A percentile compares a stretch with the other conserved stretches of the same genome.
phyloP scores from a whole-genome alignment of 352 stramenopile species.

The Pythium folliculosum region DNA sequence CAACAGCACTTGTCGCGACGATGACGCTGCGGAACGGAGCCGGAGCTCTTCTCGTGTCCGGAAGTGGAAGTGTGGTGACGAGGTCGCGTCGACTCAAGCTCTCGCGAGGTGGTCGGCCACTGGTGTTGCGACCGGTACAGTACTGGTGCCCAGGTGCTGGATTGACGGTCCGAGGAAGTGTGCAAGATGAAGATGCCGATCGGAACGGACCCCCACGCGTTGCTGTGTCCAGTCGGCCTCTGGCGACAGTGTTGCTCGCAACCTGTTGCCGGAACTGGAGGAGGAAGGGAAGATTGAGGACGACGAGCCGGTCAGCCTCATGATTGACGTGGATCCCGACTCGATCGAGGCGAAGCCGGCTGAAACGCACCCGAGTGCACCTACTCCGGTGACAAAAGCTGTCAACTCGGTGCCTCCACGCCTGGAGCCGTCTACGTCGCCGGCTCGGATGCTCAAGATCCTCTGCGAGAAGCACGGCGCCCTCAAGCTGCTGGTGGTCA shows the following conservation, averaged over 20 bases:
- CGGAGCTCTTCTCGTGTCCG: no score
- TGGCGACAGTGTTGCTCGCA: neutral
- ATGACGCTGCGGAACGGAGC: no score
- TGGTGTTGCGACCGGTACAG: no score
- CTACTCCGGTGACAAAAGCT: neutral
- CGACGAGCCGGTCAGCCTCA: neutral
- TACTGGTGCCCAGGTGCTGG: no score
- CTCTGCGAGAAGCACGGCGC: constrained; percentile 6
- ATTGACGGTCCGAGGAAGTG: no score
- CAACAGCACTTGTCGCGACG: no score
- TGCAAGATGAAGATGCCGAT: constrained; percentile 1
- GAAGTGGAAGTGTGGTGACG: no score
- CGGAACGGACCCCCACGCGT: constrained; percentile 5
- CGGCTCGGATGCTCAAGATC: constrained; percentile 9
- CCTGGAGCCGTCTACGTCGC: neutral
- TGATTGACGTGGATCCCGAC: neutral
- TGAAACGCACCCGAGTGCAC: neutral
- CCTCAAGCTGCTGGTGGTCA: constrained; percentile 13
- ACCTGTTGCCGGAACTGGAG: constrained; percentile 1
- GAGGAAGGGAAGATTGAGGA: neutral
- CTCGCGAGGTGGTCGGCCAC: no score
- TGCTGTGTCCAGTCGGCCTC: neutral
- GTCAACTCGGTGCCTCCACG: constrained; percentile 3
- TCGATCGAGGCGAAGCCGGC: neutral
- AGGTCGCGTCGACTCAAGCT: no score